A percentile compares a stretch with the other conserved stretches of the same genome.
Conservation (phyloP, 1,284 basidiomycete species). For the Leccinum pallidistipes region DNA sequence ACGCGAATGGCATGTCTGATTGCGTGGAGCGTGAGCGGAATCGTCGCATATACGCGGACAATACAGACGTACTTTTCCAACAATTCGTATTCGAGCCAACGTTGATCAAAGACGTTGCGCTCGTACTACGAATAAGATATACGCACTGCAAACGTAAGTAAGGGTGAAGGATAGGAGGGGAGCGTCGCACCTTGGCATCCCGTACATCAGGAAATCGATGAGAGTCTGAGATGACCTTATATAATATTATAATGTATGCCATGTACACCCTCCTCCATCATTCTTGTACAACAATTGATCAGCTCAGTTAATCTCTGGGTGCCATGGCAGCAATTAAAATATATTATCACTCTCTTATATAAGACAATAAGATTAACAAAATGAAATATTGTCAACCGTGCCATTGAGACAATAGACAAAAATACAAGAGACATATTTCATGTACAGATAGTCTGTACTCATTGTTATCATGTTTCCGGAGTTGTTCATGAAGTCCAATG, state of each 20-base stretch:
- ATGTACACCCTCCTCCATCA: not conserved
- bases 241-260: not conserved
- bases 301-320: not conserved
- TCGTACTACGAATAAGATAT: constrained; percentile 91
- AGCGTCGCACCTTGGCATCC: constrained; percentile 45
- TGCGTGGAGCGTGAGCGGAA: not conserved
- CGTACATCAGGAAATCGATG: constrained; percentile 43
- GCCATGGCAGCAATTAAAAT: not conserved
- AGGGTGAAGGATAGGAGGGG: not conserved
- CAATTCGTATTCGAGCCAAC: constrained; percentile 85
- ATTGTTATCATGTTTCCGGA: no score
- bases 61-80: constrained; percentile 59
- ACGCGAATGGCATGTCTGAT: constrained; percentile 72
- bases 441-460: no score
- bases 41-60: not conserved
- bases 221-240: not conserved
- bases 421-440: no score
- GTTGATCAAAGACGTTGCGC: constrained; percentile 96
- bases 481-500: no score
- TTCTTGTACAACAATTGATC: not conserved
- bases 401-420: no score
- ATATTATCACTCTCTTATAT: not conserved
- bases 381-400: no score
- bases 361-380: no score
- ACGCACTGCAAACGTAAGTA: constrained; percentile 45